Evolutionary conservation across 2,329 filamentous ascomycete species (phyloP).

Genomic region (Colletotrichum plurivorum): DNA sequence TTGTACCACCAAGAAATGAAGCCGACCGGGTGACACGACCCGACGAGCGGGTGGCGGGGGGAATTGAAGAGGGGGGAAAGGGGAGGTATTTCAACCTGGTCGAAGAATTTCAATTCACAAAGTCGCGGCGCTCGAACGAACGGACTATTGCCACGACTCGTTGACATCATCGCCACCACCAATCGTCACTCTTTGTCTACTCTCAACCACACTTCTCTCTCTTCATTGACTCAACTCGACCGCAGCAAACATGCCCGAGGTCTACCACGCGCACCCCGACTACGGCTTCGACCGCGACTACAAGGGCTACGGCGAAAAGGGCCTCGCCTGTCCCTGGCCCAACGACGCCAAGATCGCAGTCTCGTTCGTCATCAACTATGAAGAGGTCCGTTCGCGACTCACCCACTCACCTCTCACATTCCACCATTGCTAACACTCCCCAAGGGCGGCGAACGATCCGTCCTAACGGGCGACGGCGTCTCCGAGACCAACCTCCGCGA

Average conservation of each 20-base stretch:
- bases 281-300: constrained; percentile 50
- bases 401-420: background rate
- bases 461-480: constrained; percentile 55
- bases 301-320: constrained; percentile 57
- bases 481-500: constrained; percentile 56
- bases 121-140: background rate
- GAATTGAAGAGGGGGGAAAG: no score
- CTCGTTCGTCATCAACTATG: constrained; percentile 62
- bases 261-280: constrained; percentile 47
- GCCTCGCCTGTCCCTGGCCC: constrained; percentile 54
- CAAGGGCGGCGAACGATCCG: constrained; percentile 52
- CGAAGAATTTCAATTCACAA: background rate
- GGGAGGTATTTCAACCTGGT: constrained; percentile 8
- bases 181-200: background rate
- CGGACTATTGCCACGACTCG: background rate
- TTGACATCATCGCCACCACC: background rate
- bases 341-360: constrained; percentile 59
- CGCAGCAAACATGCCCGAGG: constrained; percentile 44
- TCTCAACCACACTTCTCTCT: background rate
- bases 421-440: background rate
- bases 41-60: constrained; percentile 1
- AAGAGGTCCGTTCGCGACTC: constrained; percentile 51
- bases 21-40: constrained; percentile 6
- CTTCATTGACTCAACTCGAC: background rate
- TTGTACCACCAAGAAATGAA: background rate